Base-by-base conservation (phyloP, 495 filamentous ascomycete species). In the Neurospora discreta region DNA sequence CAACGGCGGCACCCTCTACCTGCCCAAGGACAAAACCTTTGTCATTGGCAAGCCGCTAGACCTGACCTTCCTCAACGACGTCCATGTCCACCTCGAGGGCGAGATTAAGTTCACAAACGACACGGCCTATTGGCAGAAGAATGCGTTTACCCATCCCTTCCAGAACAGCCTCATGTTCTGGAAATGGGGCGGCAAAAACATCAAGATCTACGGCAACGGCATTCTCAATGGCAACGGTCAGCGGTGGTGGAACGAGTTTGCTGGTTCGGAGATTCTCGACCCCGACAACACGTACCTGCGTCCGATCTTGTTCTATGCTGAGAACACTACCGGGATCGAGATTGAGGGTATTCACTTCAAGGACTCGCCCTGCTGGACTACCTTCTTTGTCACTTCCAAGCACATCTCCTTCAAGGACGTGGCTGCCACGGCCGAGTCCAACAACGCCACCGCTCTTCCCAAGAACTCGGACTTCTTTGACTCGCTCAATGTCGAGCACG, bases 381-480 rank as follows among this genome's bases (percentile, higher is more conserved):
- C 85, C 73, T 88, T 88, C 71, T 82, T 89, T 38, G 83, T 88
- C 10, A 80, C 82, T 11, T 85, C 83, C 72, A 85, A 86, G 46
- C 82, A 86, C 68, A 76, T 89, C 68, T 83, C 82, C 26, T 85
- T 88, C 52, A 81, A 85, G 58, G 78, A 87, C 75, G 84, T 89
- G 0, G 82, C 77, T 20, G 86, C 87, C 77, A 84, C 87, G 68
- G 84, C 87, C 0, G 81, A 77, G 68, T 88, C 87, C 10, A 85
- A 82, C 58, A 88, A 87, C 71, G 78, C 81, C 16, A 81, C 85
- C 73, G 80, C 84, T 4, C 76, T 80, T 5, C 83, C 87, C 33
- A 86, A 87, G 72, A 88, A 89, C 77, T 87, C 85, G 5, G 87
- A 89, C 69, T 86, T 87, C n/a, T 89, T 87, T 75, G 86, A 88